Evolutionary conservation across 2,329 filamentous ascomycete species (phyloP).

Genomic region (Colletotrichum phormii): DNA sequence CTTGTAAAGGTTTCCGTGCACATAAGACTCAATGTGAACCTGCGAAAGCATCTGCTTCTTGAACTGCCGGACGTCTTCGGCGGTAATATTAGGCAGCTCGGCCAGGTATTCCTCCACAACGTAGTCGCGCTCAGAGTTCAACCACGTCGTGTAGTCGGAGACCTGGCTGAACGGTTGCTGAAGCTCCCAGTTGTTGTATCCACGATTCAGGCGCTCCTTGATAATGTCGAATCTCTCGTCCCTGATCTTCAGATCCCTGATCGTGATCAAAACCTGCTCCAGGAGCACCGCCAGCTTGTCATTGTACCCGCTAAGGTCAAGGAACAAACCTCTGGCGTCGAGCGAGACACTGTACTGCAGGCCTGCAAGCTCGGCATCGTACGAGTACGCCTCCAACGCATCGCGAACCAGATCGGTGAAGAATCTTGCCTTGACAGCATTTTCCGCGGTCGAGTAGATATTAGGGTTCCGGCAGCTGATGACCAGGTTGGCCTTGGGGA

Average conservation of each 20-base stretch:
- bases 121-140: constrained; percentile 81
- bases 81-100: constrained; percentile 80
- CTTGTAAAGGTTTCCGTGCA: constrained; percentile 93
- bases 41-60: constrained; percentile 85
- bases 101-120: constrained; percentile 83
- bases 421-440: constrained; percentile 80
- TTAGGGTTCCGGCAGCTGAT: constrained; percentile 84
- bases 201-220: constrained; percentile 83
- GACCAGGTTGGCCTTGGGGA: constrained; percentile 90
- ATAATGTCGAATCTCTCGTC: constrained; percentile 92
- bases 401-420: constrained; percentile 91
- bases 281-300: constrained; percentile 93
- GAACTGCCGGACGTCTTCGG: constrained; percentile 80
- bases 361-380: constrained; percentile 94
- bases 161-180: constrained; percentile 92
- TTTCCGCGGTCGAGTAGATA: constrained; percentile 82
- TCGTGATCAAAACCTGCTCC: constrained; percentile 86
- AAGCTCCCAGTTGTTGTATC: constrained; percentile 87
- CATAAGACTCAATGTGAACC: constrained; percentile 87
- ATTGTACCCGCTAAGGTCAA: constrained; percentile 91
- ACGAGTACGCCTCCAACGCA: constrained; percentile 91
- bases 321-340: constrained; percentile 78
- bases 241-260: constrained; percentile 85
- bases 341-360: constrained; percentile 83
- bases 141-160: constrained; percentile 82